Conservation (phyloP, 2,329 filamentous ascomycete genomes). For the Emergomyces africanus region DNA sequence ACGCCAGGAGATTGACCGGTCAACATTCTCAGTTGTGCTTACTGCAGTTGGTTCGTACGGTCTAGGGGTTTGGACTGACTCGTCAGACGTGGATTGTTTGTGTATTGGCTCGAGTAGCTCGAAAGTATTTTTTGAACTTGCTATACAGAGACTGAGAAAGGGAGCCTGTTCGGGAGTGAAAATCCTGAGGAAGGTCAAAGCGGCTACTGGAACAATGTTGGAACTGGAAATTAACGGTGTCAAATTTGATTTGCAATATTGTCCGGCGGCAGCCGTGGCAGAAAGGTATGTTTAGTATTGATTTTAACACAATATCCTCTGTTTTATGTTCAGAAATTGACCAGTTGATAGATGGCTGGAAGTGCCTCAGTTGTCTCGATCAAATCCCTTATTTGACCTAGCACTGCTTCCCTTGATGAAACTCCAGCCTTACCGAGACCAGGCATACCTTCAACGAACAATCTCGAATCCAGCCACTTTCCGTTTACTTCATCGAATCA, state of each 20-base stretch:
- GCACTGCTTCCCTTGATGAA: conserved; percentile 45
- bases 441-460: conserved; percentile 47
- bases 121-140: conserved; percentile 49
- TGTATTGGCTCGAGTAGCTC: conserved; percentile 51
- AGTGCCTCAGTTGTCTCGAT: conserved; percentile 31
- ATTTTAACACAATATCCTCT: neutral
- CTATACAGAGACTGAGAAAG: conserved; percentile 41
- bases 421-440: conserved; percentile 51
- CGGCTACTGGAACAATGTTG: conserved; percentile 50
- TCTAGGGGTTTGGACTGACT: conserved; percentile 46
- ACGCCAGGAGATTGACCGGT: conserved; percentile 7
- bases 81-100: conserved; percentile 54
- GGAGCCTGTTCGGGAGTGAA: conserved; percentile 33
- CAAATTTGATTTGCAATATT: conserved; percentile 55
- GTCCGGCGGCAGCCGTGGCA: conserved; percentile 43
- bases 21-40: conserved; percentile 34
- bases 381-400: conserved; percentile 44
- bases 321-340: neutral
- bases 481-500: conserved; percentile 44
- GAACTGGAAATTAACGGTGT: conserved; percentile 47
- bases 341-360: conserved; percentile 23
- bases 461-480: conserved; percentile 48
- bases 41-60: conserved; percentile 55
- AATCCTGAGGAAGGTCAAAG: conserved; percentile 45
- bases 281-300: conserved; percentile 29